phyloP scores from a whole-genome alignment of 495 filamentous ascomycete genomes.

The Xylona heveae region DNA sequence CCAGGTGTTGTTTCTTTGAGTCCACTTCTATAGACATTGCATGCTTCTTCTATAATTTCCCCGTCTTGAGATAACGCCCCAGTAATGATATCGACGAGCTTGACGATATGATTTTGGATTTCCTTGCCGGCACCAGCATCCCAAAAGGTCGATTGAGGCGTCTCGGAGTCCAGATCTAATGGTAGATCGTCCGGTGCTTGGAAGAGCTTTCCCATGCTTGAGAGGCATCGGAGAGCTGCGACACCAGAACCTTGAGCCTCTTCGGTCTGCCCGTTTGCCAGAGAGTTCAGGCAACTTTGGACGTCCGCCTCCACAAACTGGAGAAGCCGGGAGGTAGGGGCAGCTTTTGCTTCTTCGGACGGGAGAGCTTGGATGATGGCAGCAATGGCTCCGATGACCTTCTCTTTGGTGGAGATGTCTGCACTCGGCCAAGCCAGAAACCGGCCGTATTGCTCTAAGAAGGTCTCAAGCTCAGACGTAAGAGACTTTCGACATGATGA shows the following conservation, averaged over 20 bases:
- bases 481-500: slow-evolving; percentile 56
- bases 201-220: slow-evolving; percentile 59
- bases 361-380: slow-evolving; percentile 63
- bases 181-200: slow-evolving; percentile 48
- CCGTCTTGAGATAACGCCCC: slow-evolving; percentile 23
- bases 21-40: slow-evolving; percentile 53
- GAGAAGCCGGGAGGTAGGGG: slow-evolving; percentile 41
- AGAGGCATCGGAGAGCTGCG: slow-evolving; percentile 48
- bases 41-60: slow-evolving; percentile 55
- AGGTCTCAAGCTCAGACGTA: slow-evolving; percentile 45
- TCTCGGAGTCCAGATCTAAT: slow-evolving; percentile 38
- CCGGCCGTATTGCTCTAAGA: slow-evolving; percentile 54
- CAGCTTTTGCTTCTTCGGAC: slow-evolving; percentile 36
- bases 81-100: slow-evolving; percentile 21
- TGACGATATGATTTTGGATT: slow-evolving; percentile 37
- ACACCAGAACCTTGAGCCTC: slow-evolving; percentile 24
- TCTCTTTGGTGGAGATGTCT: slow-evolving; percentile 39
- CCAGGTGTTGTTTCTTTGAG: slow-evolving; percentile 61
- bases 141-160: slow-evolving; percentile 35
- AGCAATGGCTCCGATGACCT: slow-evolving; percentile 62
- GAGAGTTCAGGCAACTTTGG: slow-evolving; percentile 16
- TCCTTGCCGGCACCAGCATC: slow-evolving; percentile 26
- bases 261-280: slow-evolving; percentile 10
- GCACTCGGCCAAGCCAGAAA: slow-evolving; percentile 37
- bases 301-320: slow-evolving; percentile 40